phyloP scores from a whole-genome alignment of 768 basidiomycete genomes.

The Cubamyces lactineus region DNA sequence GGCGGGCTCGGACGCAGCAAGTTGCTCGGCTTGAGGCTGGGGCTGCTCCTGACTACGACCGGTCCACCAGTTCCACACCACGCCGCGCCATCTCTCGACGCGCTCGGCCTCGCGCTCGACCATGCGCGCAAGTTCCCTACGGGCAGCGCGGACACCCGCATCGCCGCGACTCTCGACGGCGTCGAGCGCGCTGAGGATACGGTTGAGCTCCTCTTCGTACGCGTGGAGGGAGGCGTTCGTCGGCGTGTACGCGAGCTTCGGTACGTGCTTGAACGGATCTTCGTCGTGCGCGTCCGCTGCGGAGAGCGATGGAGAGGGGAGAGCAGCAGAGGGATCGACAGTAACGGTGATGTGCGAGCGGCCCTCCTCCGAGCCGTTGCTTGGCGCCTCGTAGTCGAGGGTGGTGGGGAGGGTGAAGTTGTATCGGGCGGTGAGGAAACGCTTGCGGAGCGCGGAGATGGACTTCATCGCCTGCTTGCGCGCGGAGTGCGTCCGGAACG shows the following conservation, averaged over 20 bases:
- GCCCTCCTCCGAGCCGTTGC: conserved; percentile 4
- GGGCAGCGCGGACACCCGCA: conserved; percentile 49
- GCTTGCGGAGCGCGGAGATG: conserved; percentile 43
- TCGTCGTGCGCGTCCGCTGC: conserved; percentile 15
- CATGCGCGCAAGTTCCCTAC: conserved; percentile 55
- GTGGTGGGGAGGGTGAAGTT: conserved; percentile 47
- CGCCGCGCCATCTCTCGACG: conserved; percentile 43
- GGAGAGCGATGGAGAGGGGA: conserved; percentile 4
- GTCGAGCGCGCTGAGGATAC: conserved; percentile 68
- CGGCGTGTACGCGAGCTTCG: conserved; percentile 62
- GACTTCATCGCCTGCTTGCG: conserved; percentile 40
- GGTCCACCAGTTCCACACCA: conserved; percentile 30
- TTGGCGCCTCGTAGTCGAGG: conserved; percentile 47
- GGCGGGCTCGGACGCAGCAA: not conserved
- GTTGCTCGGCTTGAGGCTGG: not conserved
- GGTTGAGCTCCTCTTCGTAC: conserved; percentile 64
- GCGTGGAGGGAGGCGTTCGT: conserved; percentile 62
- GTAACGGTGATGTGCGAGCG: conserved; percentile 28
- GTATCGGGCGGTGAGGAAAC: conserved; percentile 48
- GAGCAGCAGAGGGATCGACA: conserved; percentile 35
- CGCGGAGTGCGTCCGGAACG: conserved; percentile 45
- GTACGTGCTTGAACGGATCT: conserved; percentile 20
- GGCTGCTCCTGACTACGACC: not conserved
- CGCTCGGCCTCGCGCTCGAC: conserved; percentile 64
- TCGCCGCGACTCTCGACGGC: conserved; percentile 68